Evolutionary conservation across 2,329 filamentous ascomycete species (phyloP).

Genomic region (Cladorrhinum sp.): DNA sequence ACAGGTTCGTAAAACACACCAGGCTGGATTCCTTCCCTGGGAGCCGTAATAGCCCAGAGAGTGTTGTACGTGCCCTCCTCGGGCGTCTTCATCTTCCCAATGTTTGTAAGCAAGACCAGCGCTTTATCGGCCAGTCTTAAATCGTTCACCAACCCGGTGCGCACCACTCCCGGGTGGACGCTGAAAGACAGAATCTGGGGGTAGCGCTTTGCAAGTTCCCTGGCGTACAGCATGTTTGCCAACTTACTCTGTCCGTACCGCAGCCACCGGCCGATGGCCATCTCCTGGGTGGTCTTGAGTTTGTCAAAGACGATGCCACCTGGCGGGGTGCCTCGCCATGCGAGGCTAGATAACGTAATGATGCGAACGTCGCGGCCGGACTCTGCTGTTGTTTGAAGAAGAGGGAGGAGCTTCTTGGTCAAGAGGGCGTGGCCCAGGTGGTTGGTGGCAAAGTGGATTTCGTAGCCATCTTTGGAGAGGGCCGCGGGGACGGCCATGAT

Average conservation of each 20-base stretch:
- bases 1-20: constrained; percentile 36
- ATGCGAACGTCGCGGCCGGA: constrained; percentile 24
- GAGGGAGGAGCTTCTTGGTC: constrained; percentile 34
- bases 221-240: constrained; percentile 33
- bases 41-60: constrained; percentile 15
- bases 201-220: constrained; percentile 31
- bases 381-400: constrained; percentile 16
- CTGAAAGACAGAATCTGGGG: constrained; percentile 28
- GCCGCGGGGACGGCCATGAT: constrained; percentile 38
- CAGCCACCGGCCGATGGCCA: constrained; percentile 13
- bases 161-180: constrained; percentile 29
- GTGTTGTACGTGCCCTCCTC: constrained; percentile 9
- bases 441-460: constrained; percentile 47
- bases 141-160: constrained; percentile 24
- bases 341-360: constrained; percentile 19
- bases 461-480: constrained; percentile 43
- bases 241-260: constrained; percentile 38
- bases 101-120: constrained; percentile 2
- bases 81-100: constrained; percentile 1
- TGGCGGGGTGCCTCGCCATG: constrained; percentile 10
- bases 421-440: constrained; percentile 47
- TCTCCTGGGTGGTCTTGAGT: constrained; percentile 11
- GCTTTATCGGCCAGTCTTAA: constrained; percentile 22
- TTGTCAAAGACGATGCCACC: constrained; percentile 18
- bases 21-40: constrained; percentile 15